Conservation (phyloP, 73 alveolate genomes). For the Stentor coeruleus region DNA sequence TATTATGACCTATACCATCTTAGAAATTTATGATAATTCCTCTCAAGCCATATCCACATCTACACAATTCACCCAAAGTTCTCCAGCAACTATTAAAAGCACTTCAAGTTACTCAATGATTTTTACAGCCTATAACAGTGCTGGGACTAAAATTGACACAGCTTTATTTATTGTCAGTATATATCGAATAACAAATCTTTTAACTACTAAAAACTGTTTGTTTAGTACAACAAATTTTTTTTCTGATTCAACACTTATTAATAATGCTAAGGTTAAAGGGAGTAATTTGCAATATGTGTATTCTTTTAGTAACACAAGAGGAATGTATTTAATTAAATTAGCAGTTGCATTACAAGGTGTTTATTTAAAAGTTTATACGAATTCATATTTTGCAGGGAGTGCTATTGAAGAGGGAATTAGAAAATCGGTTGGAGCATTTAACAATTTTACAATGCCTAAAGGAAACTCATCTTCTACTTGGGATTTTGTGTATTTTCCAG, state of each 20-base stretch:
- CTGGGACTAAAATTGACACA: not conserved
- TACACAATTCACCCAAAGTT: not conserved
- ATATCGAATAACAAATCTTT: not conserved
- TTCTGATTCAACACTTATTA: not conserved
- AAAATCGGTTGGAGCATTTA: not conserved
- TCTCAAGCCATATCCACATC: not conserved
- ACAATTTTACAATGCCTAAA: not conserved
- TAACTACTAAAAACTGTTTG: not conserved
- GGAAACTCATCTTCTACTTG: not conserved
- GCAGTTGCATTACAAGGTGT: not conserved
- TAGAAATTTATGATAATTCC: conserved; percentile 2
- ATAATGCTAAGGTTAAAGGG: not conserved
- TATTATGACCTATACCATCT: not conserved
- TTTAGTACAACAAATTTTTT: not conserved
- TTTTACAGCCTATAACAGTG: not conserved
- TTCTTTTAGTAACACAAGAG: not conserved
- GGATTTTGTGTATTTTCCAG: not conserved
- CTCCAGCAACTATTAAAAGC: not conserved
- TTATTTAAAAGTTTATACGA: not conserved
- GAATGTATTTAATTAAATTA: not conserved
- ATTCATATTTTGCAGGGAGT: not conserved
- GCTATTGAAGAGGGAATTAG: not conserved
- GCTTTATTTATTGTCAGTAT: not conserved
- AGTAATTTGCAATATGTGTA: too few species aligned
- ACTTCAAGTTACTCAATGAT: not conserved